Percentiles rank a stretch among this genome's conserved stretches.
Evolutionary conservation across 2,329 filamentous ascomycete genomes (phyloP).

Genomic region (Talaromyces sp.): DNA sequence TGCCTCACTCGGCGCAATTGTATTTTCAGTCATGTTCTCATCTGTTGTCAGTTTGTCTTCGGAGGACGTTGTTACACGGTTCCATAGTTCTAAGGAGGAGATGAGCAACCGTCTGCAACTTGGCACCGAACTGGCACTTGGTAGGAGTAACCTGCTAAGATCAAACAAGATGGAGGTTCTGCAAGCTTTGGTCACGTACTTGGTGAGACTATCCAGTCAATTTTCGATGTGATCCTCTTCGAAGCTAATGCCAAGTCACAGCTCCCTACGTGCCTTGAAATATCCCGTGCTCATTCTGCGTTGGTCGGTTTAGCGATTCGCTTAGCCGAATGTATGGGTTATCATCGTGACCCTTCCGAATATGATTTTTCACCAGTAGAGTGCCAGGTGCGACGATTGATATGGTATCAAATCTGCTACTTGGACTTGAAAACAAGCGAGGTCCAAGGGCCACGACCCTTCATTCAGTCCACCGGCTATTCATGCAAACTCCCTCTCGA

Average conservation of each 20-base stretch:
- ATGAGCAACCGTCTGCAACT: conserved; percentile 61
- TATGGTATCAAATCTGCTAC: conserved; percentile 75
- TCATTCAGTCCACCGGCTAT: conserved; percentile 67
- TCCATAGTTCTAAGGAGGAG: conserved; percentile 27
- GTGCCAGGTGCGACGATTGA: conserved; percentile 63
- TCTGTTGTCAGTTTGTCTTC: conserved; percentile 63
- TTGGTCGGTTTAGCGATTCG: conserved; percentile 68
- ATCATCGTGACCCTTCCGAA: conserved; percentile 64
- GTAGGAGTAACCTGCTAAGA: conserved; percentile 63
- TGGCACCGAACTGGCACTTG: conserved; percentile 62
- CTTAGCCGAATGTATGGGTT: conserved; percentile 73
- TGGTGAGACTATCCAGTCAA: conserved; percentile 42
- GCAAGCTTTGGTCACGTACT: conserved; percentile 71
- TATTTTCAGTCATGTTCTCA: conserved; percentile 65
- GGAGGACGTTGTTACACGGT: conserved; percentile 39
- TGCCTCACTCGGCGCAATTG: conserved; percentile 59
- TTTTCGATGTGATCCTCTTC: not conserved
- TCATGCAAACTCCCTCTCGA: conserved; percentile 69
- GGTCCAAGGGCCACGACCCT: conserved; percentile 65
- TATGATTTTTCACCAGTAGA: conserved; percentile 64
- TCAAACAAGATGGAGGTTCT: conserved; percentile 67
- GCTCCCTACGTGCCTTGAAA: conserved; percentile 64
- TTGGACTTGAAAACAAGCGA: conserved; percentile 71
- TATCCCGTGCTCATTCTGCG: conserved; percentile 68
- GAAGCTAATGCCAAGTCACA: conserved; percentile 23